Evolutionary conservation across 169 alveolate genomes (phyloP).

Genomic region (Plasmodium gonderi): DNA sequence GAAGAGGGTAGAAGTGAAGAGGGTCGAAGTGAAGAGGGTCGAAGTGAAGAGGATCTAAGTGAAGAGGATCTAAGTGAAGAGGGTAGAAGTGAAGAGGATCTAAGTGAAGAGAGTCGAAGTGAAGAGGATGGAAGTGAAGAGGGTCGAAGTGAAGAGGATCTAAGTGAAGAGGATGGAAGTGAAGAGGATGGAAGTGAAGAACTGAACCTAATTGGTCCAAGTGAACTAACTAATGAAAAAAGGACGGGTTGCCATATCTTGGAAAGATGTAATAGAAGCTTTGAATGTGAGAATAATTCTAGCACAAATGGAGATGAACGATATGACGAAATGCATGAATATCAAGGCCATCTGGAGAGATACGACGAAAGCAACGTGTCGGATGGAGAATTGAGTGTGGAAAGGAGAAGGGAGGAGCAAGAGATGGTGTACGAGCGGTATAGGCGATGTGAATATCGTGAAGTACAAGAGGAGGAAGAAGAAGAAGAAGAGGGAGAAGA

Average conservation of each 20-base stretch:
- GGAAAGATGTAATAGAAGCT: neutral
- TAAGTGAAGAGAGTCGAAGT: neutral
- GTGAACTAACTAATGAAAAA: neutral
- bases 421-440: neutral
- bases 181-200: neutral
- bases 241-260: neutral
- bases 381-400: neutral
- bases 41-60: neutral
- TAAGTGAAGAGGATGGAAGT: neutral
- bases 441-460: neutral
- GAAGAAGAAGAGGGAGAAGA: neutral
- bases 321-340: neutral
- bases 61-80: neutral
- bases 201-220: neutral
- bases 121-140: neutral
- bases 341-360: slow-evolving; percentile 3
- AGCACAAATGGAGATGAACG: neutral
- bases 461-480: neutral
- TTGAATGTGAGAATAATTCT: neutral
- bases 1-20: neutral
- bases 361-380: neutral
- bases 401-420: neutral
- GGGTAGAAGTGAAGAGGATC: neutral
- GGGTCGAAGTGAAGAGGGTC: neutral
- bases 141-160: neutral